These are phyloP conservation scores for Auriscalpium vulgare DNA, from an alignment of 768 basidiomycete species.

Conservation along the genomic window DNA sequence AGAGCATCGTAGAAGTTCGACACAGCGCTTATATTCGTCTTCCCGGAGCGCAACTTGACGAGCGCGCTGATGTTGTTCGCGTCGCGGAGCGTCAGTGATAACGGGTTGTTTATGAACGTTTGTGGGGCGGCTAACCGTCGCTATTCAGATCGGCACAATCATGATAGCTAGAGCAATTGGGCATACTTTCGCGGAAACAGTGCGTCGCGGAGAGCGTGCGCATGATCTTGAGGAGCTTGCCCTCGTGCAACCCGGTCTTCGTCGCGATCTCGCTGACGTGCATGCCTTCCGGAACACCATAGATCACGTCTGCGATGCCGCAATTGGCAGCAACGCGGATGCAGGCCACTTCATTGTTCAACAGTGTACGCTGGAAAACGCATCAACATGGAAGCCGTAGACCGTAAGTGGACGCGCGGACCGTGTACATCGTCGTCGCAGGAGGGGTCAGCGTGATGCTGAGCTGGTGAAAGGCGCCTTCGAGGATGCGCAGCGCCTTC, in stretches of 20 bases:
- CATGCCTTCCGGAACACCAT: constrained; percentile 20
- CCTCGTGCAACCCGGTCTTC: constrained; percentile 18
- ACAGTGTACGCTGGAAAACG: not conserved
- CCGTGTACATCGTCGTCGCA: not conserved
- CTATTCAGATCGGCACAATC: not conserved
- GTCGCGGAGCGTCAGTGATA: constrained; percentile 22
- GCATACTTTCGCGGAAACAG: constrained; percentile 24
- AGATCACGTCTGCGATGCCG: constrained; percentile 21
- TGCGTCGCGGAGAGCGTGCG: constrained; percentile 24
- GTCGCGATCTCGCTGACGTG: constrained; percentile 21
- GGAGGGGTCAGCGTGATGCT: not conserved
- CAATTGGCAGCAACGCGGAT: constrained; percentile 18
- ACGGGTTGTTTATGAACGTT: constrained; percentile 27
- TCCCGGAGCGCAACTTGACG: not conserved
- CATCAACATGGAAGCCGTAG: not conserved
- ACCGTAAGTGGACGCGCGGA: not conserved
- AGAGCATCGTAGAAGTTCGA: constrained; percentile 19
- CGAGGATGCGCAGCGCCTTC: not conserved
- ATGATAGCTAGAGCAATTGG: not conserved
- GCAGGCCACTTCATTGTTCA: constrained; percentile 21
- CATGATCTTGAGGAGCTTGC: constrained; percentile 24
- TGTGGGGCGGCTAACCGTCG: constrained; percentile 7
- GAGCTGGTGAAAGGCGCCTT: not conserved
- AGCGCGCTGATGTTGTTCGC: not conserved
- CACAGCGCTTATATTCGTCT: not conserved